Percentiles rank a stretch among this genome's conserved stretches.
Evolutionary conservation across 2,329 filamentous ascomycete species (phyloP).

Genomic region (Beauveria sp.): DNA sequence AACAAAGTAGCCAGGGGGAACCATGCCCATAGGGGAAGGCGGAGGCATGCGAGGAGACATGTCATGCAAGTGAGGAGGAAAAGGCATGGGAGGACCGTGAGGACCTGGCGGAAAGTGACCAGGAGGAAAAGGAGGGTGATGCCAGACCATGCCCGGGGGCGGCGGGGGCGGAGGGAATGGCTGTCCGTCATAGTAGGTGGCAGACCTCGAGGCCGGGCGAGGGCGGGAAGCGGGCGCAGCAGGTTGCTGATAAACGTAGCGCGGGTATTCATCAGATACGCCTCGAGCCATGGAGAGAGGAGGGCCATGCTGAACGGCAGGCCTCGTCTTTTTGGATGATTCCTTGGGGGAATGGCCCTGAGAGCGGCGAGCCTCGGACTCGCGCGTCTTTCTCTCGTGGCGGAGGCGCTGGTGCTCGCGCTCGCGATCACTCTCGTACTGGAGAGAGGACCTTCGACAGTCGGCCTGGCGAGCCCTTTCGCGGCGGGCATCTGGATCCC

Average conservation of each 20-base stretch:
- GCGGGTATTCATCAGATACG: conserved; percentile 27
- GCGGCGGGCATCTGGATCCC: conserved; percentile 12
- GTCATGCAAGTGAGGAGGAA: neutral
- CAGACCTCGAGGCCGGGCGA: conserved; percentile 26
- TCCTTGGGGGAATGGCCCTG: conserved; percentile 16
- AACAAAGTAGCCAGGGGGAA: conserved; percentile 24
- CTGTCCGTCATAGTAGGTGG: conserved; percentile 30
- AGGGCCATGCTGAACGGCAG: conserved; percentile 25
- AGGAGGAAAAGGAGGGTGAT: conserved; percentile 25
- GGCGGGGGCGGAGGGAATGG: conserved; percentile 19
- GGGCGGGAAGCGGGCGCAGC: conserved; percentile 24
- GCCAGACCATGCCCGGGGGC: conserved; percentile 21
- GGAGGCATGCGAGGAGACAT: conserved; percentile 15
- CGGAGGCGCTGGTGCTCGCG: conserved; percentile 15
- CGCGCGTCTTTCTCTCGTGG: conserved; percentile 15
- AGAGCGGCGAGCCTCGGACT: conserved; percentile 12
- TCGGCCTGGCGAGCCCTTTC: neutral
- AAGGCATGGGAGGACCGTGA: conserved; percentile 1
- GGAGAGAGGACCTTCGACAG: conserved; percentile 14
- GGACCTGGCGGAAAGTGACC: conserved; percentile 16
- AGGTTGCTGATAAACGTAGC: conserved; percentile 28
- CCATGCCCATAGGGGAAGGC: conserved; percentile 7
- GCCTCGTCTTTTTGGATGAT: conserved; percentile 16
- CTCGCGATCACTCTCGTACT: conserved; percentile 21
- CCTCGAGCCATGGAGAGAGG: conserved; percentile 25